Evolutionary conservation across 768 basidiomycete genomes (phyloP).

Genomic region (Mycena capillaripes): DNA sequence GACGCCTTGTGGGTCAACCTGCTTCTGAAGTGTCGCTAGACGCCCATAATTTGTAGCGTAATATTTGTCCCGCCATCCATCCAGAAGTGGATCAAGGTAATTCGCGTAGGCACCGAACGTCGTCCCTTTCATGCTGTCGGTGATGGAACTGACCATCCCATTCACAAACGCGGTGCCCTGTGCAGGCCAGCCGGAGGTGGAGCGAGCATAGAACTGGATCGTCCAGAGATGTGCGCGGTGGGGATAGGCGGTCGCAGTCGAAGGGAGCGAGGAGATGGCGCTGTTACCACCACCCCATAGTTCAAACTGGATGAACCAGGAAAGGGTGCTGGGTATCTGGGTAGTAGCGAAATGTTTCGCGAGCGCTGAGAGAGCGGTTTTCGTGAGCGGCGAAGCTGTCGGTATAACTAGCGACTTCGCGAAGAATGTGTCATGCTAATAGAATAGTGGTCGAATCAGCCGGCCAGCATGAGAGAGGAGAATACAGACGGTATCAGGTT

Average conservation of each 20-base stretch:
- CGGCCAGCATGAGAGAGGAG: not conserved
- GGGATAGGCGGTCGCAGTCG: constrained; percentile 19
- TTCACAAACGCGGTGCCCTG: constrained; percentile 20
- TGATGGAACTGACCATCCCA: constrained; percentile 25
- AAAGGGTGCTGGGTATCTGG: not conserved
- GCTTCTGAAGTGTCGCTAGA: constrained; percentile 27
- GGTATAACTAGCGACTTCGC: constrained; percentile 33
- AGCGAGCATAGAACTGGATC: constrained; percentile 28
- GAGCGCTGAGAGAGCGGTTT: constrained; percentile 28
- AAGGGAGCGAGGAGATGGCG: constrained; percentile 18
- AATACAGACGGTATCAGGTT: constrained; percentile 10
- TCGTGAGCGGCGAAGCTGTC: constrained; percentile 13
- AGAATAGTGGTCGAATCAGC: not conserved
- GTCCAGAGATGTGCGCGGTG: constrained; percentile 28
- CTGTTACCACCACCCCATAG: constrained; percentile 29
- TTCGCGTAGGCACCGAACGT: constrained; percentile 38
- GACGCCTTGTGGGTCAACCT: constrained; percentile 37
- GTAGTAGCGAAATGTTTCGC: constrained; percentile 29
- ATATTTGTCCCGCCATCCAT: constrained; percentile 39
- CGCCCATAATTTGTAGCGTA: constrained; percentile 34
- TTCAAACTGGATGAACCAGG: constrained; percentile 35
- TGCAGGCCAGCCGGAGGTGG: not conserved
- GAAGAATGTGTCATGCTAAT: constrained; percentile 31
- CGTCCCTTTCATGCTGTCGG: constrained; percentile 7
- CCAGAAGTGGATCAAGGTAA: constrained; percentile 39